Conservation (phyloP, 768 basidiomycete genomes). For the Suillus variegatus region DNA sequence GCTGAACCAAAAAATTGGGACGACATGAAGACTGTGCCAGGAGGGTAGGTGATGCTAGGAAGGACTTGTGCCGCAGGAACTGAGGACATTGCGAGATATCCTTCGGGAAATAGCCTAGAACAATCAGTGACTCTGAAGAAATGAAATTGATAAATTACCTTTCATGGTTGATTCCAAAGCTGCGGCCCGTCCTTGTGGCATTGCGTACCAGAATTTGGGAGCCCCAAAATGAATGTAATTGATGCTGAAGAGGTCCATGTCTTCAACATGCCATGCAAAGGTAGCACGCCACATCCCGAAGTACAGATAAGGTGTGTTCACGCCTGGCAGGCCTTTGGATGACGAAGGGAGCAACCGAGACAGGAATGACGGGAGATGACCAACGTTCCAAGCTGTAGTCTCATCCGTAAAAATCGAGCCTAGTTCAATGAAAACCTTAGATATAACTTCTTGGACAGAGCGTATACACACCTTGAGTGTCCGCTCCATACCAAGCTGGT, state of each 20-base stretch:
- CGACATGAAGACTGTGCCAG: conserved; percentile 77
- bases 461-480: conserved; percentile 73
- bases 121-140: conserved; percentile 10
- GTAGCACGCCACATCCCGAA: conserved; percentile 99
- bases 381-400: conserved; percentile 93
- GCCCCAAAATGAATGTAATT: conserved; percentile 99
- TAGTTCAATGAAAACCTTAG: conserved; percentile 22
- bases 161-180: conserved; percentile 90
- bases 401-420: conserved; percentile 73
- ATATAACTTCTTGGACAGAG: neutral
- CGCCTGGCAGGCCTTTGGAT: conserved; percentile 80
- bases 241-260: conserved; percentile 99
- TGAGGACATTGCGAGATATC: conserved; percentile 86
- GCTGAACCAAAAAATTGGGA: conserved; percentile 89
- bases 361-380: conserved; percentile 81
- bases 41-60: conserved; percentile 84
- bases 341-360: conserved; percentile 73
- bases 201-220: conserved; percentile 95
- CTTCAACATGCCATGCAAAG: conserved; percentile 99
- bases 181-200: conserved; percentile 82
- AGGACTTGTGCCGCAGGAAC: conserved; percentile 96
- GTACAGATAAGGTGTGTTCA: conserved; percentile 96
- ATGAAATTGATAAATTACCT: conserved; percentile 45
- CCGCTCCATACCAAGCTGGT: conserved; percentile 98
- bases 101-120: conserved; percentile 82